phyloP scores from a whole-genome alignment of 768 basidiomycete genomes.

The Lentinula guzmanii region DNA sequence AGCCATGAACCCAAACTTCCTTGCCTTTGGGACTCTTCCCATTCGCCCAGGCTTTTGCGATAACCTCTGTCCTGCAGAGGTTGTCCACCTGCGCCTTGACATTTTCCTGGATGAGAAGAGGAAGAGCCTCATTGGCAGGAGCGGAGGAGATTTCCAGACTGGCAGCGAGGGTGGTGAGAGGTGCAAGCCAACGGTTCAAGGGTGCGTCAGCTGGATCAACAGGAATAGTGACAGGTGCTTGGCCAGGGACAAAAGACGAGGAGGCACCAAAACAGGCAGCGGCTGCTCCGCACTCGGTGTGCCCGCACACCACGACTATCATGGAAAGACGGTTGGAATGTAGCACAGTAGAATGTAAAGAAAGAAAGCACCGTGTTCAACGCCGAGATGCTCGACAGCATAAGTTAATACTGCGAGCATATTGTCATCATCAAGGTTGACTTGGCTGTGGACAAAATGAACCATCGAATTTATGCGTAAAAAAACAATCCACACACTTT shows the following conservation, averaged over 20 bases:
- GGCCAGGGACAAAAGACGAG: constrained; percentile 21
- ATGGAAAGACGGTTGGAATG: constrained; percentile 24
- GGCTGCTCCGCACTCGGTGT: constrained; percentile 79
- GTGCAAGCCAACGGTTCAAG: constrained; percentile 67
- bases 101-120: constrained; percentile 51
- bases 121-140: constrained; percentile 30
- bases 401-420: constrained; percentile 68
- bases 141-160: constrained; percentile 36
- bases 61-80: constrained; percentile 37
- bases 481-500: constrained; percentile 45
- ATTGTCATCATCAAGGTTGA: constrained; percentile 66
- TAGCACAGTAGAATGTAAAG: constrained; percentile 14
- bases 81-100: constrained; percentile 51
- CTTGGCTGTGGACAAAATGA: constrained; percentile 45
- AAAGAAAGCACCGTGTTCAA: constrained; percentile 65
- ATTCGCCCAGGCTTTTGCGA: constrained; percentile 42
- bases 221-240: constrained; percentile 26
- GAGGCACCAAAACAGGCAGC: constrained; percentile 41
- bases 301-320: constrained; percentile 76
- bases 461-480: constrained; percentile 2
- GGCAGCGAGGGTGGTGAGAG: constrained; percentile 51
- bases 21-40: constrained; percentile 31
- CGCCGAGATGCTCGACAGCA: constrained; percentile 63
- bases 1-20: constrained; percentile 59
- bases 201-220: constrained; percentile 34